Evolutionary conservation across 129 eudicot genomes (phyloP).

Genomic region (Heracleum sosnowskyi): DNA sequence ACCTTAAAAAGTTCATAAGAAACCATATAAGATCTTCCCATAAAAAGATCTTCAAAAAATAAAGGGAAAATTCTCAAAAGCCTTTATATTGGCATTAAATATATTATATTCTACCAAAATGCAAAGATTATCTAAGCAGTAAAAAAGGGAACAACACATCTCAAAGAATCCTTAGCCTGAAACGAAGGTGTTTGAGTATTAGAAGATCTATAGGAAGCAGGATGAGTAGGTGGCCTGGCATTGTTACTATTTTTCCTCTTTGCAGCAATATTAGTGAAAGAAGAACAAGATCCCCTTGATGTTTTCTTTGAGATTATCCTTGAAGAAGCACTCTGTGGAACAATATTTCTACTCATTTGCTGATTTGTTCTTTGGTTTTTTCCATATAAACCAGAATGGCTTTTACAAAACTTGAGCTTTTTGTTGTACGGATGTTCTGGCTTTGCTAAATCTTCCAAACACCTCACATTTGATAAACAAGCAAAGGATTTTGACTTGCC

Average conservation of each 20-base stretch:
- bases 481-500: slow-evolving; percentile 75
- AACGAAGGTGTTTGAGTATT: neutral
- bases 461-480: slow-evolving; percentile 37
- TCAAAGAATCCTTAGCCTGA: slow-evolving; percentile 25
- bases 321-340: slow-evolving; percentile 30
- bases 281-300: slow-evolving; percentile 35
- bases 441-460: slow-evolving; percentile 63
- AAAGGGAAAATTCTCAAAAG: neutral
- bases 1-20: too few species aligned
- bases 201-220: neutral
- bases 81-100: neutral
- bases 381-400: slow-evolving; percentile 29
- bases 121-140: neutral
- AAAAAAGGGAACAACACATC: neutral
- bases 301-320: slow-evolving; percentile 34
- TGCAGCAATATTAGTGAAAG: slow-evolving; percentile 13
- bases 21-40: too few species aligned
- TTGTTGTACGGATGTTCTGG: slow-evolving; percentile 66
- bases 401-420: slow-evolving; percentile 60
- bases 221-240: slow-evolving; percentile 11
- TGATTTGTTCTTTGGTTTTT: neutral
- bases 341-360: neutral
- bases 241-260: slow-evolving; percentile 9
- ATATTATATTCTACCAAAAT: too few species aligned
- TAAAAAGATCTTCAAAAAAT: too few species aligned